Conservation (phyloP, 2,329 filamentous ascomycete species). For the Fonsecaea monophora region DNA sequence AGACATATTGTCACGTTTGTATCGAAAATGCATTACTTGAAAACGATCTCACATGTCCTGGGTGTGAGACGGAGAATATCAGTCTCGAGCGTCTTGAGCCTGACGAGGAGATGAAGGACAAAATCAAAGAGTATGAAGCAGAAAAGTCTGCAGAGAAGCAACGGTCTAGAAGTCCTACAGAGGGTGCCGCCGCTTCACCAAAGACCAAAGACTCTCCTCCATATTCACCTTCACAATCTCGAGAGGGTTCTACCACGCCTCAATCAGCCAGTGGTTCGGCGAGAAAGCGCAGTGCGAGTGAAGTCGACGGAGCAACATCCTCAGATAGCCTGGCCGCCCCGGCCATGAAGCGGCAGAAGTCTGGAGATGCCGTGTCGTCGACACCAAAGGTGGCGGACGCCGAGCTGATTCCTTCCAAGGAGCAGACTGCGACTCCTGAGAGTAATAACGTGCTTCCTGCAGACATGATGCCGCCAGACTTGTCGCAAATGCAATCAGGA, state of each 20-base stretch:
- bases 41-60: constrained; percentile 95
- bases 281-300: constrained; percentile 84
- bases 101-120: constrained; percentile 78
- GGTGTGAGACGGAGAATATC: constrained; percentile 87
- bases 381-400: constrained; percentile 41
- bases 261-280: constrained; percentile 46
- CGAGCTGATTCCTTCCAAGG: constrained; percentile 12
- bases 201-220: constrained; percentile 26
- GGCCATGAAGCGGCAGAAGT: constrained; percentile 53
- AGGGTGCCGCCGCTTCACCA: constrained; percentile 30
- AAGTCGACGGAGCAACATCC: constrained; percentile 65
- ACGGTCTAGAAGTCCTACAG: constrained; percentile 41
- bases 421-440: constrained; percentile 16
- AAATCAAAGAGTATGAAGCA: constrained; percentile 76
- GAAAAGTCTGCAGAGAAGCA: constrained; percentile 57
- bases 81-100: constrained; percentile 87
- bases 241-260: constrained; percentile 35
- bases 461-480: constrained; percentile 45
- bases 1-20: constrained; percentile 99
- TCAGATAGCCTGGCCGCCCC: constrained; percentile 49
- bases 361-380: constrained; percentile 46
- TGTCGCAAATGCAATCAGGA: constrained; percentile 40
- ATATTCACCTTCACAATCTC: constrained; percentile 32
- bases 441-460: constrained; percentile 32
- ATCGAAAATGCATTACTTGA: constrained; percentile 99